A percentile compares a stretch with the other conserved stretches of the same genome.
These are phyloP conservation scores for Picea glauca DNA, from an alignment of 75 land plant genomes.

Conservation along the genomic window DNA sequence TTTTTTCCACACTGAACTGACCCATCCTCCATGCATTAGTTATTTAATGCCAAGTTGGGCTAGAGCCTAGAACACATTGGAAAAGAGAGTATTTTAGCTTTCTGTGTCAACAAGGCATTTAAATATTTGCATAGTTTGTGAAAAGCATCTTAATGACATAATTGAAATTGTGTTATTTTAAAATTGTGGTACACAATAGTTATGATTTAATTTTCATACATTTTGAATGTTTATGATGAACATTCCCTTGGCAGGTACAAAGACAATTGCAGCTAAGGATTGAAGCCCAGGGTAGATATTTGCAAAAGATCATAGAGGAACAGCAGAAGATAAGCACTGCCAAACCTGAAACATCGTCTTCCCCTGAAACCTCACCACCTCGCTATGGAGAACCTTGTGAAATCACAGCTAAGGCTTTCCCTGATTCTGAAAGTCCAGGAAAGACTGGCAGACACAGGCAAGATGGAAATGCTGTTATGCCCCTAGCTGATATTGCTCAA, in stretches of 20 bases:
- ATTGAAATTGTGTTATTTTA: not conserved
- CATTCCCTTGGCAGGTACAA: constrained; percentile 42
- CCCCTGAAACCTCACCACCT: constrained; percentile 9
- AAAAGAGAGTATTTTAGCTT: not conserved
- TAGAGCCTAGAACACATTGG: not conserved
- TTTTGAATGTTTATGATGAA: not conserved
- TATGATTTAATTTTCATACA: not conserved
- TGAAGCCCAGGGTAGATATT: constrained; percentile 55
- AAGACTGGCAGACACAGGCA: constrained; percentile 4
- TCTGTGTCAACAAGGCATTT: not conserved
- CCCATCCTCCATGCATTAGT: too few relatives aligned
- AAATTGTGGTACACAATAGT: not conserved
- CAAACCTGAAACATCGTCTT: constrained; percentile 7
- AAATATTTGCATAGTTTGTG: not conserved
- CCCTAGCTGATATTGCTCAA: not conserved
- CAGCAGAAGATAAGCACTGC: constrained; percentile 30
- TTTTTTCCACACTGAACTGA: too few relatives aligned
- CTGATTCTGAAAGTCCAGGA: constrained; percentile 1
- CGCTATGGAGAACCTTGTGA: constrained; percentile 3
- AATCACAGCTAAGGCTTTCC: not conserved
- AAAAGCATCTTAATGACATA: not conserved
- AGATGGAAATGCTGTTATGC: not conserved
- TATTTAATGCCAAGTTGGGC: too few relatives aligned
- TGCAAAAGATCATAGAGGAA: constrained; percentile 61
- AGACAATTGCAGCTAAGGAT: constrained; percentile 48